These are phyloP conservation scores for Amborella trichopoda DNA, from an alignment of 164 flowering plant genomes.

Conservation along the genomic window DNA sequence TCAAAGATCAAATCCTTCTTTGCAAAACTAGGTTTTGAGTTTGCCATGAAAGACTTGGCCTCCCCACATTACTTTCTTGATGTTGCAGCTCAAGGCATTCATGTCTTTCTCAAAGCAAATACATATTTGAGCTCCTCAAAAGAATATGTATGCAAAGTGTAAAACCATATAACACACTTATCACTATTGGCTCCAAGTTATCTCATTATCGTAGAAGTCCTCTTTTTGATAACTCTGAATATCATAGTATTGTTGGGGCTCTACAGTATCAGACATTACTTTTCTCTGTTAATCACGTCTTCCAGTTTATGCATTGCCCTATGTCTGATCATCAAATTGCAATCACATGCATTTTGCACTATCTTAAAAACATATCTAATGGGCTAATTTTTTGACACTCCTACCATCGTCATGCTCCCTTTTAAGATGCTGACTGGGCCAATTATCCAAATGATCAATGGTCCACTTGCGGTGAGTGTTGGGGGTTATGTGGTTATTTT, in stretches of 20 bases:
- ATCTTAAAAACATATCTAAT: not conserved
- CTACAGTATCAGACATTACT: slow-evolving; percentile 1
- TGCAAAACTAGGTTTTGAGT: not conserved
- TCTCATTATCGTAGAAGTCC: not conserved
- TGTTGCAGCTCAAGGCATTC: not conserved
- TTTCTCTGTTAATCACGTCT: not conserved
- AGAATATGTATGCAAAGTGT: not conserved
- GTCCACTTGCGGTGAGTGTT: not conserved
- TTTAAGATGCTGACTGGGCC: not conserved
- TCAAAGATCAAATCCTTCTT: not conserved
- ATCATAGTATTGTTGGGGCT: not conserved
- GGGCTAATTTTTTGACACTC: not conserved
- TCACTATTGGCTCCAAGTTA: not conserved
- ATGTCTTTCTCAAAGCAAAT: not conserved
- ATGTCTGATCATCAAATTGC: not conserved
- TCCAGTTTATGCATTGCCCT: not conserved
- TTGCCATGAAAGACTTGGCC: not conserved
- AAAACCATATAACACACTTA: not conserved
- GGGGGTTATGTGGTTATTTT: no score
- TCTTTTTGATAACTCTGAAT: not conserved
- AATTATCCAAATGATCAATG: not conserved
- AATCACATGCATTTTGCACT: not conserved
- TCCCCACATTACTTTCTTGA: slow-evolving; percentile 1
- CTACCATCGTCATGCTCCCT: not conserved
- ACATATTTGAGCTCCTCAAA: not conserved